Conservation (phyloP, 495 filamentous ascomycete species). For the Tetracladium marchalianum region DNA sequence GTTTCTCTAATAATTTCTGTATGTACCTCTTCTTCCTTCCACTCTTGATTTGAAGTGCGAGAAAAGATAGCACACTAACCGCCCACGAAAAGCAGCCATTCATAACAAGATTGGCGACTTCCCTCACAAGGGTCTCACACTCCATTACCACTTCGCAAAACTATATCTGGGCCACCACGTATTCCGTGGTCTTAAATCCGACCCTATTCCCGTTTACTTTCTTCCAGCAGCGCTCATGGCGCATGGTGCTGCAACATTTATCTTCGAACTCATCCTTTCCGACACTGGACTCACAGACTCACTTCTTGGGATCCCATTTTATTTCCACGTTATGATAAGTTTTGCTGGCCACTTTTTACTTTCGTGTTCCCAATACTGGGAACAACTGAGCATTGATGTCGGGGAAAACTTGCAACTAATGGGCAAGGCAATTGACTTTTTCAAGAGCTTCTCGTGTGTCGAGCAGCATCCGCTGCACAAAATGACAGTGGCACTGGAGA, state of each 20-base stretch:
- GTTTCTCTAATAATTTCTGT: not conserved
- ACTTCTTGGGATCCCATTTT: not conserved
- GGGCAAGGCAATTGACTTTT: not conserved
- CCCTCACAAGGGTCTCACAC: slow-evolving; percentile 44
- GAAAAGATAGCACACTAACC: slow-evolving; percentile 5
- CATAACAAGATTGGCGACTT: slow-evolving; percentile 44
- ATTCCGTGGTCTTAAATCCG: slow-evolving; percentile 39
- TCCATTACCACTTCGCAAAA: slow-evolving; percentile 51
- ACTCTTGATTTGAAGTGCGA: slow-evolving; percentile 41
- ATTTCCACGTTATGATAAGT: not conserved
- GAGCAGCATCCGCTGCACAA: not conserved
- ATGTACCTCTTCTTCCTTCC: slow-evolving; percentile 29
- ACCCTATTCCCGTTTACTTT: slow-evolving; percentile 36
- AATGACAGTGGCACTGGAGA: too few species aligned
- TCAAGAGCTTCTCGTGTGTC: not conserved
- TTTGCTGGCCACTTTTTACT: not conserved
- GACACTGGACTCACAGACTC: not conserved
- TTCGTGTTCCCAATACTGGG: not conserved
- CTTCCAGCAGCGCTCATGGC: not conserved
- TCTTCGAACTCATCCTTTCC: not conserved
- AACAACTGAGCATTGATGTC: not conserved
- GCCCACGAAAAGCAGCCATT: not conserved
- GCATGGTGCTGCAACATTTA: not conserved
- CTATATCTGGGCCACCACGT: slow-evolving; percentile 48
- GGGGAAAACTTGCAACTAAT: not conserved